Percentiles rank a stretch among this genome's conserved stretches.
Conservation (phyloP, 139 green algal genomes). For the Coelastrella sp. region DNA sequence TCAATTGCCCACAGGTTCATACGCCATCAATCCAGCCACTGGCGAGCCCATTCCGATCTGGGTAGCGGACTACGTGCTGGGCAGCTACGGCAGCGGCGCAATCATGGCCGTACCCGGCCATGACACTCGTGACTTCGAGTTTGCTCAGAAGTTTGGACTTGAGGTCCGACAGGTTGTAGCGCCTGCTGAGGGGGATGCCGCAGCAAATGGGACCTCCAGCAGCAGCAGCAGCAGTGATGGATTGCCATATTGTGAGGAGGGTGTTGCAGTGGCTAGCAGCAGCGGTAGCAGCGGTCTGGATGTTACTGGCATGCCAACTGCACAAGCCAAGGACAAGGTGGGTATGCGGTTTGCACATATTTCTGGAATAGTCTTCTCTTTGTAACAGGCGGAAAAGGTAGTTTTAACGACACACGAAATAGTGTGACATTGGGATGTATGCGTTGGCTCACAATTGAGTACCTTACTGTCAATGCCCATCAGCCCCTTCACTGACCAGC, state of each 20-base stretch:
- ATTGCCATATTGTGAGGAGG: conserved; percentile 79
- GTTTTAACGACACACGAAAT: too few relatives aligned
- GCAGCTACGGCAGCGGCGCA: conserved; percentile 93
- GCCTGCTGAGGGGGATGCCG: background rate
- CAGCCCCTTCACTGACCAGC: background rate
- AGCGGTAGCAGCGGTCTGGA: conserved; percentile 65
- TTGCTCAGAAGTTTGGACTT: conserved; percentile 87
- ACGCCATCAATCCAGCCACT: conserved; percentile 90
- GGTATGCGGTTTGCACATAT: background rate
- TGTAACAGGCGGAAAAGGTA: too few relatives aligned
- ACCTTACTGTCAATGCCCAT: too few relatives aligned
- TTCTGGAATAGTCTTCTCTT: too few relatives aligned
- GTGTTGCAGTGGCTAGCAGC: conserved; percentile 74
- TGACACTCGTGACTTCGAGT: conserved; percentile 94
- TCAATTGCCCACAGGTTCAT: conserved; percentile 67
- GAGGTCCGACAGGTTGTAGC: conserved; percentile 78
- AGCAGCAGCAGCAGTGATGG: conserved; percentile 48
- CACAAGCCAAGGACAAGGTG: conserved; percentile 60
- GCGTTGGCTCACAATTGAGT: too few relatives aligned
- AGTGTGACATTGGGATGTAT: too few relatives aligned
- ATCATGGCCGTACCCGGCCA: conserved; percentile 99
- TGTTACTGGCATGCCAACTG: conserved; percentile 81
- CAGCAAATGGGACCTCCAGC: background rate
- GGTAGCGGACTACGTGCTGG: conserved; percentile 99
- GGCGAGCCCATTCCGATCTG: conserved; percentile 90